These are phyloP conservation scores for rapeseed (Brassica napus) DNA, from an alignment of 345 rosid species.

Conservation along the genomic window DNA sequence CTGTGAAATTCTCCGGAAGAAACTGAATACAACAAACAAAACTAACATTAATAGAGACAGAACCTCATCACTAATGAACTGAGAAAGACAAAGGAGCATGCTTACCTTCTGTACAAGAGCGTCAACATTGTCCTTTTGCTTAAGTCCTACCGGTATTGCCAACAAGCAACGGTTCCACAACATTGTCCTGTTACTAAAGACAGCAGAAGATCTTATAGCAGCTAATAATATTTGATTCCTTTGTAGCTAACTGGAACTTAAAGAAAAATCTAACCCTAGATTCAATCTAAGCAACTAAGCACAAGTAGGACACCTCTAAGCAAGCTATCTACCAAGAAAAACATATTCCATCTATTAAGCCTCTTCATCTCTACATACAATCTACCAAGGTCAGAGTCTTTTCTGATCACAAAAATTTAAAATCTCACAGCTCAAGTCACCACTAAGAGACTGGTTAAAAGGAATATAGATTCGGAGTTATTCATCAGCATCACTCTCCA, in stretches of 20 bases:
- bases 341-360: not conserved
- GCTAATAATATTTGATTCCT: not conserved
- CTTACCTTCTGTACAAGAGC: slow-evolving; percentile 72
- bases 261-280: slow-evolving; percentile 57
- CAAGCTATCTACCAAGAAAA: not conserved
- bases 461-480: not conserved
- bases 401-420: not conserved
- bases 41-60: slow-evolving; percentile 42
- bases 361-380: no score
- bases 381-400: not conserved
- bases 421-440: slow-evolving; percentile 18
- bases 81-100: slow-evolving; percentile 1
- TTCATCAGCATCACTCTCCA: not conserved
- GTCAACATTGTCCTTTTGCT: slow-evolving; percentile 74
- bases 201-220: not conserved
- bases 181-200: slow-evolving; percentile 38
- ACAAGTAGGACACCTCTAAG: not conserved
- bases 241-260: not conserved
- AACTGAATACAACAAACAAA: slow-evolving; percentile 65
- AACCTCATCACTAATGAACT: slow-evolving; percentile 7
- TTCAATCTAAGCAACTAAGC: not conserved
- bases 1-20: slow-evolving; percentile 82
- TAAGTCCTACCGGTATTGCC: slow-evolving; percentile 89
- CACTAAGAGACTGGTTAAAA: not conserved
- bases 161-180: slow-evolving; percentile 55